Percentiles rank a stretch among this genome's conserved stretches.
Conservation (phyloP, 805 yeast genomes). For the Saturnispora sanitii region DNA sequence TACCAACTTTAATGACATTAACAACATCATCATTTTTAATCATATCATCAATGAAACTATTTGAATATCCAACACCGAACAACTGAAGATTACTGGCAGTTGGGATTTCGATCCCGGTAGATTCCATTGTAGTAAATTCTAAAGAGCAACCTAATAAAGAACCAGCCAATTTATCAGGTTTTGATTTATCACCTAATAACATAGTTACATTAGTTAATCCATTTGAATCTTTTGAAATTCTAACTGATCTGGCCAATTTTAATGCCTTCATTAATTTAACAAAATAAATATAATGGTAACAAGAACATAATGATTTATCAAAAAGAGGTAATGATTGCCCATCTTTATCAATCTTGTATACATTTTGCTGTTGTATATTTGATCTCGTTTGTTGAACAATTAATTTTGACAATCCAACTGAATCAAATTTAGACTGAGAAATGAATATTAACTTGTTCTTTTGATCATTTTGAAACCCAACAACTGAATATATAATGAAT, state of each 20-base stretch:
- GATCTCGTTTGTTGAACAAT: slow-evolving; percentile 54
- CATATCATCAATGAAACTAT: slow-evolving; percentile 22
- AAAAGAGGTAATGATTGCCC: slow-evolving; percentile 2
- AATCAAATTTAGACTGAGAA: slow-evolving; percentile 47
- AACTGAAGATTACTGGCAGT: background rate
- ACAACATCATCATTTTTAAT: slow-evolving; percentile 27
- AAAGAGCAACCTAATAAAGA: slow-evolving; percentile 21
- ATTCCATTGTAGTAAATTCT: slow-evolving; percentile 25
- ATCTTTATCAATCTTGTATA: slow-evolving; percentile 20
- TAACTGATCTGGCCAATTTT: slow-evolving; percentile 40
- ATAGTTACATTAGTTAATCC: slow-evolving; percentile 31
- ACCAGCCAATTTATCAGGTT: too few relatives aligned
- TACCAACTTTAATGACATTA: slow-evolving; percentile 20
- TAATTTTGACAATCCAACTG: slow-evolving; percentile 60
- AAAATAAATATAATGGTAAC: slow-evolving; percentile 41
- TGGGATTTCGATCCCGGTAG: slow-evolving; percentile 12
- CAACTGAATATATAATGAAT: slow-evolving; percentile 35
- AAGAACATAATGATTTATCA: slow-evolving; percentile 30
- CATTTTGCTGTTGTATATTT: slow-evolving; percentile 50
- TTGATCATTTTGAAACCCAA: slow-evolving; percentile 11
- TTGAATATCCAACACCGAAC: slow-evolving; percentile 19
- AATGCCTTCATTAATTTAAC: slow-evolving; percentile 40
- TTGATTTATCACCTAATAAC: slow-evolving; percentile 16
- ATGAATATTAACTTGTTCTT: slow-evolving; percentile 41
- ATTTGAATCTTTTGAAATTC: slow-evolving; percentile 43